Evolutionary conservation across 495 filamentous ascomycete genomes (phyloP).

Genomic region (Chlorociboria aeruginascens): DNA sequence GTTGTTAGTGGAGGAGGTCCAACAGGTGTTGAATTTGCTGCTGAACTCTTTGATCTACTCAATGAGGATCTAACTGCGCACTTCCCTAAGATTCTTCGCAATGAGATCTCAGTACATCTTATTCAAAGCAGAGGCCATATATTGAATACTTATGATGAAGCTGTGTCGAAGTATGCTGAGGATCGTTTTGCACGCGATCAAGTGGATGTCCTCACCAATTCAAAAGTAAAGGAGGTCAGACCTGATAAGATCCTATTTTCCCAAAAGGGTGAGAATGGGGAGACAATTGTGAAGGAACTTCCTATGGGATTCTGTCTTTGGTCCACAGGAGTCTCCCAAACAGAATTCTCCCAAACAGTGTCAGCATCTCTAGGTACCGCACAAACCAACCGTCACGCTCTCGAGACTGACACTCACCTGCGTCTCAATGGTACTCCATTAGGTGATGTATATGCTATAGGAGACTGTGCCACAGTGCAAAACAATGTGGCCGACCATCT

Average conservation of each 20-base stretch:
- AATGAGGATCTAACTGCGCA: conserved; percentile 82
- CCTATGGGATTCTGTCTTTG: conserved; percentile 95
- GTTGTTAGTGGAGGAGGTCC: conserved; percentile 92
- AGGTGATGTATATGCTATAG: conserved; percentile 93
- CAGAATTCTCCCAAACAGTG: conserved; percentile 62
- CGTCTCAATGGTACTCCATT: conserved; percentile 84
- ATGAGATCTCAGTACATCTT: conserved; percentile 94
- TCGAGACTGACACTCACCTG: conserved; percentile 92
- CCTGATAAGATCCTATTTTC: conserved; percentile 77
- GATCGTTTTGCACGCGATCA: conserved; percentile 80
- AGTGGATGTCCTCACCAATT: conserved; percentile 82
- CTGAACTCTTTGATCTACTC: conserved; percentile 88
- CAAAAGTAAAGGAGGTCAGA: conserved; percentile 80
- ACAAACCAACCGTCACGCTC: conserved; percentile 81
- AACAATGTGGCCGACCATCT: conserved; percentile 89
- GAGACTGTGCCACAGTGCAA: conserved; percentile 94
- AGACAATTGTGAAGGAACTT: conserved; percentile 74
- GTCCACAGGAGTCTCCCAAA: conserved; percentile 93
- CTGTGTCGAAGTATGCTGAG: conserved; percentile 85
- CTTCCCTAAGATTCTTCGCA: conserved; percentile 82
- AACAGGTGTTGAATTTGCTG: conserved; percentile 95
- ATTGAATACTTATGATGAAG: conserved; percentile 96
- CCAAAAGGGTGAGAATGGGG: conserved; percentile 62
- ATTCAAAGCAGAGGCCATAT: conserved; percentile 93
- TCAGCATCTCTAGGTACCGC: conserved; percentile 54